Evolutionary conservation across 305 asterid genomes (phyloP).

Genomic region (Lippia alba): DNA sequence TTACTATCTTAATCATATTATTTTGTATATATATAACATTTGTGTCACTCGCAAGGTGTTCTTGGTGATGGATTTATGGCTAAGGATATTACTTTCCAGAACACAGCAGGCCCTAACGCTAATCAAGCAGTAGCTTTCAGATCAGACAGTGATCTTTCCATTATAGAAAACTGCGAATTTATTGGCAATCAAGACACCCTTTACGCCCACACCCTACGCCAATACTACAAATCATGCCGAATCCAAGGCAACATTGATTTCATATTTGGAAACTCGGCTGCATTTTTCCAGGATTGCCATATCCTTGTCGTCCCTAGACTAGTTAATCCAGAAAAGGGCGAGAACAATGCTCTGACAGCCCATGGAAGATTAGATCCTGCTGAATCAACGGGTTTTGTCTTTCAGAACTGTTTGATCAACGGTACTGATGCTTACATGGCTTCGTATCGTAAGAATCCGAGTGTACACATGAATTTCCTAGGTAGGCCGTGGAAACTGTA

Average conservation of each 20-base stretch:
- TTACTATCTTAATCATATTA: neutral
- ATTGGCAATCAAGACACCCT: constrained; percentile 70
- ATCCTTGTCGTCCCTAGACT: constrained; percentile 51
- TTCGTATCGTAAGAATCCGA: constrained; percentile 45
- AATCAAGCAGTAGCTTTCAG: constrained; percentile 75
- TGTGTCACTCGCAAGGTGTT: constrained; percentile 38
- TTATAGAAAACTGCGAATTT: constrained; percentile 56
- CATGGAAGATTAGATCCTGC: constrained; percentile 61
- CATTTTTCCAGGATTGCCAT: constrained; percentile 53
- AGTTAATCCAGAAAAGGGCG: constrained; percentile 46
- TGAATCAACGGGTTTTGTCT: constrained; percentile 62
- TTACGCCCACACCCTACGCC: constrained; percentile 59
- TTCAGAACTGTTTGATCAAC: constrained; percentile 53
- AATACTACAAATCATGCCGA: constrained; percentile 57
- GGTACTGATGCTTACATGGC: constrained; percentile 56
- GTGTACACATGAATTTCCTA: constrained; percentile 42
- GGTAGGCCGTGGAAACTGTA: constrained; percentile 78
- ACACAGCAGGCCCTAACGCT: constrained; percentile 61
- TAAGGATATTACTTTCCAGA: constrained; percentile 53
- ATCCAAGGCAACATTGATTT: constrained; percentile 65
- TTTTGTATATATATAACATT: neutral
- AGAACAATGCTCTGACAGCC: constrained; percentile 57
- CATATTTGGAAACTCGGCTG: constrained; percentile 70
- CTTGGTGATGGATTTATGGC: constrained; percentile 71
- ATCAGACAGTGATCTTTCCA: constrained; percentile 56